Evolutionary conservation across 371 early-diverging fungal genomes (phyloP), one percentile per base, ranked within the genome.

Genomic region (Conidiobolus incongruus): DNA sequence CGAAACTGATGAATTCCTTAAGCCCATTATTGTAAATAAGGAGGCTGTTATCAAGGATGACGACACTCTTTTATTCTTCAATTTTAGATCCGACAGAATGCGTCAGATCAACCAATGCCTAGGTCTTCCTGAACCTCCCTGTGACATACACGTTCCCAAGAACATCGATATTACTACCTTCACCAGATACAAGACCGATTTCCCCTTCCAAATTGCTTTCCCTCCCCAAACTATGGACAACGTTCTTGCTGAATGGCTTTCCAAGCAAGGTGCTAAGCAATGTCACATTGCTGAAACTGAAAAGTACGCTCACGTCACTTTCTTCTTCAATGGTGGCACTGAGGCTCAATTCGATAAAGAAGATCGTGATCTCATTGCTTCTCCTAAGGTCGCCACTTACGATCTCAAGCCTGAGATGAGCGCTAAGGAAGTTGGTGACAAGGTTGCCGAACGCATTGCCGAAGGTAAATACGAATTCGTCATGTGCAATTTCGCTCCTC

Each of bases 221-320:
- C 82, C 87, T 49, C 81, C 89, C 37, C 90, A 91, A 59, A 75
- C 71, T 45, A 91, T 97, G 91, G 77, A 77, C 54, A 92, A 98
- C 49, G 94, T 94, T 38, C 65, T 99, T 42, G 92, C 86, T 35
- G 99, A 99, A 59, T 88, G 91, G 85, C 66, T 99, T 38, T 74
- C 76, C 51, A 76, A 77, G 62, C 64, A 78, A 47, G 61, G 66
- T 16, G 60, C 91, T 29, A 68, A 77, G 17, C 99, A 99, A 65
- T 72, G 77, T 60, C 96, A 96, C 61, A 72, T 98, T 49, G 95
- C 87, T 26, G 99, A 99, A 65, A 98, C 98, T 8, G 99, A 99
- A 59, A 99, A 99, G 70, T 95, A 93, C 60, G 99, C 99, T 17
- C 99, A 99, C 63, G 99, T 99, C 30, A 99, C 99, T 40, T 99